These are phyloP conservation scores for Cystobasidiaceae sp. DNA, from an alignment of 1,284 basidiomycete species.

Conservation along the genomic window DNA sequence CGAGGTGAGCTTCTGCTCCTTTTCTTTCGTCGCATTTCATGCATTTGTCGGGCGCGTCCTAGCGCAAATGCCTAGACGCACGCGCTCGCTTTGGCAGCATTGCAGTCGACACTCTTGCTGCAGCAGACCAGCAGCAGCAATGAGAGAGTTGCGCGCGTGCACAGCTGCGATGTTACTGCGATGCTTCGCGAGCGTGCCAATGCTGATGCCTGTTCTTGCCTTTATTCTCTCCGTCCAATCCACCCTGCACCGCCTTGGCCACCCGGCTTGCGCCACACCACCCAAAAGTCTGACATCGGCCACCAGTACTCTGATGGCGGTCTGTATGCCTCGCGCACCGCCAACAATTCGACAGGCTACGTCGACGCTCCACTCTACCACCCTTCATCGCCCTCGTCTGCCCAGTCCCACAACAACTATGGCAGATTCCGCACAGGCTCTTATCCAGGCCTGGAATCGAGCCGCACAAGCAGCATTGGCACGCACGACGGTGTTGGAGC, in stretches of 20 bases:
- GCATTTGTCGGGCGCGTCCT: neutral
- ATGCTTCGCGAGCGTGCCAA: too few relatives aligned
- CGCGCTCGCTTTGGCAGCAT: too few relatives aligned
- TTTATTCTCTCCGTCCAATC: neutral
- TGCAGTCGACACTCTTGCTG: too few relatives aligned
- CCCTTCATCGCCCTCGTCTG: conserved; percentile 31
- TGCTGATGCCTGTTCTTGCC: neutral
- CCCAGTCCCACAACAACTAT: conserved; percentile 29
- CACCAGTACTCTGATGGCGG: conserved; percentile 24
- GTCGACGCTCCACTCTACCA: conserved; percentile 33
- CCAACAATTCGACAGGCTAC: conserved; percentile 30
- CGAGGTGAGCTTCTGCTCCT: conserved; percentile 4
- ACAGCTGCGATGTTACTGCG: too few relatives aligned
- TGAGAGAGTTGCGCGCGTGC: too few relatives aligned
- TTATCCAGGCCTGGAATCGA: conserved; percentile 42
- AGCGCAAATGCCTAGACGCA: neutral
- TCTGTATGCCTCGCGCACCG: conserved; percentile 24
- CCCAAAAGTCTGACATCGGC: conserved; percentile 22
- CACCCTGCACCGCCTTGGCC: too few relatives aligned
- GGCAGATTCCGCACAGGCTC: conserved; percentile 42
- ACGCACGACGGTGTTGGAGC: conserved; percentile 38
- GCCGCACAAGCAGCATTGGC: conserved; percentile 45
- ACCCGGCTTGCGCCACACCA: too few relatives aligned
- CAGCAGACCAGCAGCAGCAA: too few relatives aligned
- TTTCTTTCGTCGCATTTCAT: neutral